Base-by-base conservation (phyloP, 306 rosid species). In the Begonia peltatifolia region DNA sequence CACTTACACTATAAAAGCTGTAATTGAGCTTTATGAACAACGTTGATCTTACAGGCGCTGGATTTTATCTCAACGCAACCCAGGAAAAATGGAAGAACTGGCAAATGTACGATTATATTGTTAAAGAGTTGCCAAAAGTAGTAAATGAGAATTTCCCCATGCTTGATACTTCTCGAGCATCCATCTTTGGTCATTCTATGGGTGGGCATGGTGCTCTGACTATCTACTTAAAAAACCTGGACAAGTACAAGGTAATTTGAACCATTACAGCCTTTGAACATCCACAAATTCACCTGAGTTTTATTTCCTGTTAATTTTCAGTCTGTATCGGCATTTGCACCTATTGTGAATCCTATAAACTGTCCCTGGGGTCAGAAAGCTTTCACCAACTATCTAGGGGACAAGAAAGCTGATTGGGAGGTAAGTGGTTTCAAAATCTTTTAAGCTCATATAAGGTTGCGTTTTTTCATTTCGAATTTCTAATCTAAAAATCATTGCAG, bases 11-110 rank as follows among this genome's bases (percentile, higher is more conserved):
- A 17, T 42, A 1, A 14, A 42, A 12, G 15, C 60, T 38, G 25
- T 54, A 12, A 20, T 20, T 54, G 17, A 47, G 14, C 50, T 12
- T 9, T 47, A n/a, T 11, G 6, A 42, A 13, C 13, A 9, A 14
- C n/a, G 58, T 56, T 67, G 53, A 55, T 47, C 43, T 23, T 69
- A 54, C 74, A 90, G 97, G 95, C 57, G 95, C 95, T 56, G 94
- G 97, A 47, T 90, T 90, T 80, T 85, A 90, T 74, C 73, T 90
- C 77, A 90, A 90, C 50, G 95, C 97, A 47, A 78, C 88, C 52
- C 82, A 85, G 77, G 94, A 90, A 71, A 90, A 85, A 76, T 90
- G 97, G 97, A 90, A 83, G 74, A 83, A 90, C 58, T 90, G 97
- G 97, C 79, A 77, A 16, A 90, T 90, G 97, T 90, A 90, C 62